Evolutionary conservation across 805 yeast genomes (phyloP), one percentile per base, ranked within the genome.

Genomic region (Wickerhamomyces chaumierensis): DNA sequence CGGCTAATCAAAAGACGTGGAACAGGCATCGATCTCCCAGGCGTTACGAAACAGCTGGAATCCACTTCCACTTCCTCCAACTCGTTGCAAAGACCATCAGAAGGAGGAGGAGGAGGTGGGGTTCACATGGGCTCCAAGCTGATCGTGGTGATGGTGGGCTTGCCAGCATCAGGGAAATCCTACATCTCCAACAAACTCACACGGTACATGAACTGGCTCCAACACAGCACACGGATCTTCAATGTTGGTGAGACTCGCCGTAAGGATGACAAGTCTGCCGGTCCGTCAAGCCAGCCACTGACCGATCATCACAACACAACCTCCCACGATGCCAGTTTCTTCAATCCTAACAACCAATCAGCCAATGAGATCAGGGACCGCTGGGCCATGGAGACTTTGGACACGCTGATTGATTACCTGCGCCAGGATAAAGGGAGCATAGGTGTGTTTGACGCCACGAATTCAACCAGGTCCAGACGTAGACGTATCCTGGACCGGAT

Each of bases 381-480:
- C 57, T 92, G 97, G 97, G 98, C 98, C 0, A 78, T 81, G 76
- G 95, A 90, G 46, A 90, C 98, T 0, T 63, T 90, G 41, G 90
- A 86, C 43, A 82, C 81, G 51, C 61, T 90, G 39, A 63, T 90
- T 28, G 90, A 88, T 48, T 88, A 84, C 59, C 71, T 92, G 4
- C 56, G 87, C 36, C 69, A 74, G 13, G 94, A 86, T 0, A 75
- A 78, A 25, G 97, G 97, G 2, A 78, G 88, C 5, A 96, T 90
- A 8, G 98, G 96, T 2, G 85, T 90, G 9, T 81, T 82, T 56
- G 94, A 82, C 60, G 92, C 92, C 1, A 82, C 94, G 1, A 82
- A 82, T 53, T 75, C 85, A 3, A 82, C 88, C 3, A 78, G 69
- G 45, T 55, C 56, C n/a, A 66, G 94, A 48, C 64, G 94, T 46